Conservation (phyloP, 345 rosid genomes). For the Rhodamnia rubescens region DNA sequence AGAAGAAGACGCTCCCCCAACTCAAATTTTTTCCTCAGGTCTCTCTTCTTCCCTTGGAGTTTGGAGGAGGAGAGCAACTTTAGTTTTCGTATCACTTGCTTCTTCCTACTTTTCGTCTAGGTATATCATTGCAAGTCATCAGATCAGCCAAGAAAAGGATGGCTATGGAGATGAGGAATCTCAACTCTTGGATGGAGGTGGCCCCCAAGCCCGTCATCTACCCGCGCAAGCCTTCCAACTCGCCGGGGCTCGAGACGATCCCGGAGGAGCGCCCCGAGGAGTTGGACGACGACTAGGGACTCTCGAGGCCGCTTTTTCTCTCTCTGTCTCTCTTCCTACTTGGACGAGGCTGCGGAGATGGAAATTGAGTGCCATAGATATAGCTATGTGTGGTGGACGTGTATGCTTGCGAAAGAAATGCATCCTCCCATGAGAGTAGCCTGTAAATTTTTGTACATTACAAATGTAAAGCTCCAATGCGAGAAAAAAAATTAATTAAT, state of each 20-base stretch:
- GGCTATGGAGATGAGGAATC: slow-evolving; percentile 4
- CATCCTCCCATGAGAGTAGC: neutral
- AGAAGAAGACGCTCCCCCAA: neutral
- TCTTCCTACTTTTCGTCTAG: neutral
- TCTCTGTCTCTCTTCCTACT: neutral
- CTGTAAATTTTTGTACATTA: neutral
- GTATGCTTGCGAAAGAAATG: neutral
- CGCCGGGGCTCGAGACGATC: slow-evolving; percentile 33
- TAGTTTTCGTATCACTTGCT: neutral
- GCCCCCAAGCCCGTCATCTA: slow-evolving; percentile 33
- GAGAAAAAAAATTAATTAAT: neutral
- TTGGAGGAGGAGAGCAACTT: neutral
- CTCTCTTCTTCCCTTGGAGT: slow-evolving; percentile 4
- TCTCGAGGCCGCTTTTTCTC: neutral
- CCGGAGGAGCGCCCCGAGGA: slow-evolving; percentile 17
- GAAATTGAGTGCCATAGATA: neutral
- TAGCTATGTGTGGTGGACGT: neutral
- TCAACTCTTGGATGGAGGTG: slow-evolving; percentile 21
- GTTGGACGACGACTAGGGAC: neutral
- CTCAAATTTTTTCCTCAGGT: too few relatives aligned
- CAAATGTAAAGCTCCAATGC: neutral
- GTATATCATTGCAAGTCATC: neutral
- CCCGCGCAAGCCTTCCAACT: slow-evolving; percentile 27
- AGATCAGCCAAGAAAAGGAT: neutral
- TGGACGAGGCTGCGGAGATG: neutral